These are phyloP conservation scores for Tetradesmus obliquus DNA, from an alignment of 139 green algal species.

Conservation along the genomic window DNA sequence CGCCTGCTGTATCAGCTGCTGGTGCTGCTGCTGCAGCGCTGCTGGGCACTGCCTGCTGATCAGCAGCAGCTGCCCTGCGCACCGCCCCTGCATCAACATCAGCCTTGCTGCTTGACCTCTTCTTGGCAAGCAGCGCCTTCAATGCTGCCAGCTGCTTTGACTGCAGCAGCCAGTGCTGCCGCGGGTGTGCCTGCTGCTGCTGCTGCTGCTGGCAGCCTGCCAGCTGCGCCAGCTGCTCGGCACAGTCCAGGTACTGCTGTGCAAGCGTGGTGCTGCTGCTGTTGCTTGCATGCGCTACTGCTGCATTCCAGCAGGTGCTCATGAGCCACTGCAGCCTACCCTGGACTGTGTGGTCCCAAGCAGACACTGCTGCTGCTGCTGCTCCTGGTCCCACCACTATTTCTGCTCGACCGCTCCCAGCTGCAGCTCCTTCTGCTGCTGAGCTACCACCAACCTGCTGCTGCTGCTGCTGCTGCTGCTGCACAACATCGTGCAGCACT, in stretches of 20 bases:
- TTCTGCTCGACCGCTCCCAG: background rate
- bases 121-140: background rate
- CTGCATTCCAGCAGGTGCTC: background rate
- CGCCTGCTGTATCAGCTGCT: background rate
- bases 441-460: background rate
- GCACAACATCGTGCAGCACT: background rate
- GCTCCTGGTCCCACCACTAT: background rate
- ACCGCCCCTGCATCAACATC: background rate
- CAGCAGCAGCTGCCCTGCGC: background rate
- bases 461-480: conserved; percentile 14
- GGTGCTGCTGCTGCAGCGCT: background rate
- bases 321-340: background rate
- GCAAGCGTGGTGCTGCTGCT: background rate
- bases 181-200: background rate
- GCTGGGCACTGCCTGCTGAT: background rate
- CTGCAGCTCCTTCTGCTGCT: background rate
- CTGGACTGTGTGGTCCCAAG: background rate
- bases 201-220: background rate
- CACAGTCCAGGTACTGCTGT: background rate
- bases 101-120: background rate
- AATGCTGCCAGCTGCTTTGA: background rate
- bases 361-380: background rate
- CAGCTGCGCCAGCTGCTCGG: background rate
- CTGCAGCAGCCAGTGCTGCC: conserved; percentile 6
- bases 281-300: background rate